Evolutionary conservation across 1,139 yeast species (phyloP).

Genomic region (Suhomyces kunorum): DNA sequence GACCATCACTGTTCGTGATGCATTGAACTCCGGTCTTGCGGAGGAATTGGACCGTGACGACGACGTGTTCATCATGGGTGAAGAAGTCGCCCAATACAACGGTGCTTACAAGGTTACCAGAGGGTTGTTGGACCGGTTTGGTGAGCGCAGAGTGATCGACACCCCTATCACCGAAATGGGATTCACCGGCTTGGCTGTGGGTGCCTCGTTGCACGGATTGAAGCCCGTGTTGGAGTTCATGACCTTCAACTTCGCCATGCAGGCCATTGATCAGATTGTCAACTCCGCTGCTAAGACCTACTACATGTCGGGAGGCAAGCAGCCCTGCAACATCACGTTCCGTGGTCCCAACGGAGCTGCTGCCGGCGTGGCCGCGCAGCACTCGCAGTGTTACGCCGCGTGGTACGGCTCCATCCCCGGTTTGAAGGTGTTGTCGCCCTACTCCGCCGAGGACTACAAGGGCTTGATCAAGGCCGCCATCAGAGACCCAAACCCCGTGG

Average conservation of each 20-base stretch:
- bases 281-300: constrained; percentile 98
- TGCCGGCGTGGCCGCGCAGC: constrained; percentile 99
- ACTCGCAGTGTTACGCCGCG: constrained; percentile 95
- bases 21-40: constrained; percentile 89
- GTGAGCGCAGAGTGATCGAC: constrained; percentile 94
- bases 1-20: constrained; percentile 93
- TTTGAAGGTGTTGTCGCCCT: constrained; percentile 92
- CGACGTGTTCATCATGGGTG: constrained; percentile 94
- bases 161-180: constrained; percentile 99
- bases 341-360: constrained; percentile 99
- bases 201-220: constrained; percentile 96
- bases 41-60: constrained; percentile 98
- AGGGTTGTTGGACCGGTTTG: constrained; percentile 94
- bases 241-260: constrained; percentile 99
- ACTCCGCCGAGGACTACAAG: constrained; percentile 93
- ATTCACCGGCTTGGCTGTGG: constrained; percentile 95
- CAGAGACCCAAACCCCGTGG: constrained; percentile 98
- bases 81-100: constrained; percentile 98
- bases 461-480: constrained; percentile 95
- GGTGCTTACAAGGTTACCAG: constrained; percentile 98
- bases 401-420: constrained; percentile 99
- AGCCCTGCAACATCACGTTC: constrained; percentile 94
- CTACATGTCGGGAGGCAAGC: constrained; percentile 99
- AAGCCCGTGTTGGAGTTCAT: constrained; percentile 97
- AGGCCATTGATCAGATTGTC: constrained; percentile 95